Conservation (phyloP, 164 flowering plant genomes). For the Aristolochia californica region DNA sequence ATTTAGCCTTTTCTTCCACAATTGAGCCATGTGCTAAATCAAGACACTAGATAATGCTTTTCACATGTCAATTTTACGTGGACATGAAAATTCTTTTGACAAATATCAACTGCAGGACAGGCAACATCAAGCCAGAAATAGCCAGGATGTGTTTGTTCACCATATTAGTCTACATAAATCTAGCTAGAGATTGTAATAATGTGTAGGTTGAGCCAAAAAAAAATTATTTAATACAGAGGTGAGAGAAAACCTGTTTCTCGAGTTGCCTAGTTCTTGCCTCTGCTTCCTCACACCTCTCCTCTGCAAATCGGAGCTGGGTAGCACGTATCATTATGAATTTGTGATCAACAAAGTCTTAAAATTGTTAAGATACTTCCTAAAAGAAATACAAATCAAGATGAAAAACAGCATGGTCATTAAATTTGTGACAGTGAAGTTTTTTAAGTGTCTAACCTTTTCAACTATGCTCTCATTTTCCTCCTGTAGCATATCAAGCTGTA, state of each 20-base stretch:
- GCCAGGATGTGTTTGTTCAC: too few species aligned
- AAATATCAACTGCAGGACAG: too few species aligned
- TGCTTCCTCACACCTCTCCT: conserved; percentile 73
- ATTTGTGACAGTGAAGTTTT: background rate
- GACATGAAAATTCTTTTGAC: too few species aligned
- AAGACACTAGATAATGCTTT: too few species aligned
- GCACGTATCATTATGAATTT: conserved; percentile 18
- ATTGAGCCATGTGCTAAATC: too few species aligned
- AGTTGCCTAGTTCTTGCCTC: conserved; percentile 75
- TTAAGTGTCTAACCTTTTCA: conserved; percentile 66
- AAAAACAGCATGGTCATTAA: background rate
- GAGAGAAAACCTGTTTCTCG: conserved; percentile 56
- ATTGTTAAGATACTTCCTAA: background rate
- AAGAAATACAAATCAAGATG: background rate
- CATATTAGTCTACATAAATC: too few species aligned
- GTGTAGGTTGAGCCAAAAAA: too few species aligned
- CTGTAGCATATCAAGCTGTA: conserved; percentile 87
- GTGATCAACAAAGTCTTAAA: conserved; percentile 2
- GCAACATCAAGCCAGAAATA: too few species aligned
- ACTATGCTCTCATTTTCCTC: conserved; percentile 79
- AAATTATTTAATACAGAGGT: too few species aligned
- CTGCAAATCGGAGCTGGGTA: conserved; percentile 74
- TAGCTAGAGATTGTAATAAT: too few species aligned
- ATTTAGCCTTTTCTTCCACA: too few species aligned
- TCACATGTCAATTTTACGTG: too few species aligned